Evolutionary conservation across 306 rosid species (phyloP).

Genomic region (apple (Malus domestica)): DNA sequence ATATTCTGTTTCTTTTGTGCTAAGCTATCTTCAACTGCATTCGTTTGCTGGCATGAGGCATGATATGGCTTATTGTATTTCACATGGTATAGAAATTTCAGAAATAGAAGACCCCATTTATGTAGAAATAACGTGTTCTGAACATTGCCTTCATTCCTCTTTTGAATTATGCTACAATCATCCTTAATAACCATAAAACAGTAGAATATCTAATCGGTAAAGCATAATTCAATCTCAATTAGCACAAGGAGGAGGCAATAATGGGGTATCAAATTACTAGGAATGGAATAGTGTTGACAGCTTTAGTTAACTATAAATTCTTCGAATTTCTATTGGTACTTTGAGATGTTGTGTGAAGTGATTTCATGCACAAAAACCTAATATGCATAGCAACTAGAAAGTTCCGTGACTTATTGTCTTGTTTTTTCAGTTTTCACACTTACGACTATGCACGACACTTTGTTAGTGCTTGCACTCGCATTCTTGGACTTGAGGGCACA

Average conservation of each 20-base stretch:
- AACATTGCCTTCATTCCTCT: background rate
- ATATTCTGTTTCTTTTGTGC: background rate
- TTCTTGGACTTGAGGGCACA: conserved; percentile 83
- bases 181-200: background rate
- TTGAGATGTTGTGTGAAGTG: background rate
- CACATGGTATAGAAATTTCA: background rate
- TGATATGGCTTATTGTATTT: background rate
- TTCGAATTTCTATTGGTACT: background rate
- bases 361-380: background rate
- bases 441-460: conserved; percentile 89
- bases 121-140: background rate
- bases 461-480: conserved; percentile 87
- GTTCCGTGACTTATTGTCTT: conserved; percentile 12
- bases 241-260: background rate
- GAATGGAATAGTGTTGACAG: background rate
- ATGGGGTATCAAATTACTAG: background rate
- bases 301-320: background rate
- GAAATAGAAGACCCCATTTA: background rate
- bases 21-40: no score
- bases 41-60: background rate
- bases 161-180: background rate
- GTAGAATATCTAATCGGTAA: background rate
- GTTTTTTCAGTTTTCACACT: conserved; percentile 66
- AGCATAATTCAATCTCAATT: background rate
- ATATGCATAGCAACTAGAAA: background rate